Percentiles rank a stretch among this genome's conserved stretches.
phyloP scores from a whole-genome alignment of 257 asterid species.

The Phtheirospermum japonicum region DNA sequence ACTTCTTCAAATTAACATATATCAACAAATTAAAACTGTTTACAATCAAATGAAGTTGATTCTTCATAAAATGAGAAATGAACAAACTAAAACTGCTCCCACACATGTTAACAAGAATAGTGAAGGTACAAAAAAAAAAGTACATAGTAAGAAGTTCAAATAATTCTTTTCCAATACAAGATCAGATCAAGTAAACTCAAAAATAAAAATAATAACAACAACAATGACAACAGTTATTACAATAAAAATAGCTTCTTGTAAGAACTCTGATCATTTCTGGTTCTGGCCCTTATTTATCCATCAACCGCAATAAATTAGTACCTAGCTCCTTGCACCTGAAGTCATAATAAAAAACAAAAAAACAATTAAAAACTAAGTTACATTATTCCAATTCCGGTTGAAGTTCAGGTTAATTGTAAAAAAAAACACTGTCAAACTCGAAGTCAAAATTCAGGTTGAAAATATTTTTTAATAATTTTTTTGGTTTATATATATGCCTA shows the following conservation, averaged over 20 bases:
- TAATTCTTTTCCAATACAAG: conserved; percentile 22
- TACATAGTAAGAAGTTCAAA: conserved; percentile 22
- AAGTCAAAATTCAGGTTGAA: too few species aligned
- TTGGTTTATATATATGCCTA: background rate
- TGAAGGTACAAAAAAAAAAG: background rate
- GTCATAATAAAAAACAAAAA: background rate
- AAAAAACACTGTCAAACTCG: too few species aligned
- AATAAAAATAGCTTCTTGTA: background rate
- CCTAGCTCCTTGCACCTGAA: conserved; percentile 65
- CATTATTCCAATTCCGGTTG: too few species aligned
- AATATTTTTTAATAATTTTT: too few species aligned
- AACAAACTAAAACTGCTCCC: background rate
- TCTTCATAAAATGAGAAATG: background rate
- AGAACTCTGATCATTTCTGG: too few species aligned
- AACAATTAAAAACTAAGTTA: background rate
- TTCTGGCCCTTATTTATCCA: background rate
- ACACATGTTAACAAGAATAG: conserved; percentile 12
- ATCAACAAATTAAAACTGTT: conserved; percentile 28
- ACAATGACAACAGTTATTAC: background rate
- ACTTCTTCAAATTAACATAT: conserved; percentile 22
- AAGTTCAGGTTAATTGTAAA: too few species aligned
- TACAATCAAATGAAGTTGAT: conserved; percentile 20
- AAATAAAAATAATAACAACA: background rate
- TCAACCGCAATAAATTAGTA: conserved; percentile 30
- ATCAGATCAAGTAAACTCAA: conserved; percentile 19